phyloP scores from a whole-genome alignment of 257 asterid species.

The Linaria vulgaris region DNA sequence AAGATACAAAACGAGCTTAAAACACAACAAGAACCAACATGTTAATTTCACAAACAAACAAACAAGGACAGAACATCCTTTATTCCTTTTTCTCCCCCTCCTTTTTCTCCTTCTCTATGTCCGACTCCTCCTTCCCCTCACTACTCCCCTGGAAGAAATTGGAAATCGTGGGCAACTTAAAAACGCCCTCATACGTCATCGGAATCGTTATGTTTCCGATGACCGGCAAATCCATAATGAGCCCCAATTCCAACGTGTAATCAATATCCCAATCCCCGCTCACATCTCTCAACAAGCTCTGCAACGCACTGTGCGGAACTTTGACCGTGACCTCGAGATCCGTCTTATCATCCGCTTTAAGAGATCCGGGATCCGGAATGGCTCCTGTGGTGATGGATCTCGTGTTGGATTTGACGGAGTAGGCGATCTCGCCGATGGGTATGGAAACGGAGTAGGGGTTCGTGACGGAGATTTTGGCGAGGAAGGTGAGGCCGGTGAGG shows the following conservation, averaged over 20 bases:
- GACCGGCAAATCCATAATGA: conserved; percentile 48
- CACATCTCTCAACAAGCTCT: conserved; percentile 46
- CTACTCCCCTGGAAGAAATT: conserved; percentile 29
- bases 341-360: conserved; percentile 46
- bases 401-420: conserved; percentile 34
- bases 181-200: conserved; percentile 44
- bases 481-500: conserved; percentile 34
- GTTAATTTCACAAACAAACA: too few species aligned
- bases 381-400: conserved; percentile 45
- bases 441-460: conserved; percentile 48
- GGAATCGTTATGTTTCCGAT: conserved; percentile 57
- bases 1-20: too few species aligned
- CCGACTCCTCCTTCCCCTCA: not conserved
- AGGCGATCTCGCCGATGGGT: conserved; percentile 51
- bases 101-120: not conserved
- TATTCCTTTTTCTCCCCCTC: not conserved
- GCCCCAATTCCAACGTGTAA: conserved; percentile 38
- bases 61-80: too few species aligned
- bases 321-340: conserved; percentile 40
- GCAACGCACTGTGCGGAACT: conserved; percentile 50
- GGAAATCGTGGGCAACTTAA: conserved; percentile 58
- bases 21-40: too few species aligned
- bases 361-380: conserved; percentile 59
- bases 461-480: conserved; percentile 36
- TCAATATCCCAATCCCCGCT: conserved; percentile 64